Conservation (phyloP, 495 filamentous ascomycete genomes). For the Aspergillus sclerotioniger region DNA sequence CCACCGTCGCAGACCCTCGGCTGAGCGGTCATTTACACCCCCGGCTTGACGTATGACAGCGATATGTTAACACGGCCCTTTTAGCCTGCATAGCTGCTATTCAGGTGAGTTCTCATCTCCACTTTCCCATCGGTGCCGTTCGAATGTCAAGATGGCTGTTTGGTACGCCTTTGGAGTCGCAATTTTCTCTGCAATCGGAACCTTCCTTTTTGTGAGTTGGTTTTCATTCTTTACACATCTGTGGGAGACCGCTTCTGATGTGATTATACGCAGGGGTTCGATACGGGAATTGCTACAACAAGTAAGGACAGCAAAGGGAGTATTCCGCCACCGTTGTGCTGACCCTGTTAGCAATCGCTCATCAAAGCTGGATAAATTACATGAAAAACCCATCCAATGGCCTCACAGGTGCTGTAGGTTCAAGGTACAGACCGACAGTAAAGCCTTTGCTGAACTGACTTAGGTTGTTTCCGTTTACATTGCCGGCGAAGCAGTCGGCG, state of each 20-base stretch:
- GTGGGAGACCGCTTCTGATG: slow-evolving; percentile 4
- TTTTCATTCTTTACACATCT: not conserved
- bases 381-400: slow-evolving; percentile 54
- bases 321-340: not conserved
- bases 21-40: slow-evolving; percentile 22
- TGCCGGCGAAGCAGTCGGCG: slow-evolving; percentile 55
- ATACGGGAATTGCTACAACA: slow-evolving; percentile 59
- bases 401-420: slow-evolving; percentile 54
- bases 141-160: slow-evolving; percentile 29
- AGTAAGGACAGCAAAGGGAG: slow-evolving; percentile 35
- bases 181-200: slow-evolving; percentile 55
- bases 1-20: slow-evolving; percentile 14
- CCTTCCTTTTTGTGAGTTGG: slow-evolving; percentile 53
- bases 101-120: not conserved
- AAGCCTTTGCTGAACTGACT: not conserved
- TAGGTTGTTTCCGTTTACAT: slow-evolving; percentile 60
- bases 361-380: slow-evolving; percentile 59
- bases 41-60: slow-evolving; percentile 10
- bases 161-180: slow-evolving; percentile 51
- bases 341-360: slow-evolving; percentile 49
- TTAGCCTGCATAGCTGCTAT: not conserved
- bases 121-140: not conserved
- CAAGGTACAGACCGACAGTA: not conserved
- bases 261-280: slow-evolving; percentile 47
- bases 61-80: slow-evolving; percentile 10